Percentiles rank a stretch among this genome's conserved stretches.
Evolutionary conservation across 2,329 filamentous ascomycete species (phyloP).

Genomic region (Phaeosphaeria sp.): DNA sequence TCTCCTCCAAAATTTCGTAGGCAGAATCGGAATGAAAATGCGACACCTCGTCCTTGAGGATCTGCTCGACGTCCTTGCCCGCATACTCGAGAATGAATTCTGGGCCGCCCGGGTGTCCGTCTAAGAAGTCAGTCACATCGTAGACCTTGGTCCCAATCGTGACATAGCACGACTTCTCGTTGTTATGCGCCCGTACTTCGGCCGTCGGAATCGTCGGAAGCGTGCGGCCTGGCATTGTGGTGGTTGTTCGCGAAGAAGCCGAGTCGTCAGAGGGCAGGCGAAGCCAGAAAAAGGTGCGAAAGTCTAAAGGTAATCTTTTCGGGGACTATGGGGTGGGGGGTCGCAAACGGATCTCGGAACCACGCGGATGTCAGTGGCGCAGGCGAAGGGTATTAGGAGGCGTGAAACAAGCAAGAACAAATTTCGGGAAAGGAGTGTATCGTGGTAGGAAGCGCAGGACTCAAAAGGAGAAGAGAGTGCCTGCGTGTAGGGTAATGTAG

Average conservation of each 20-base stretch:
- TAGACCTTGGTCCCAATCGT: constrained; percentile 89
- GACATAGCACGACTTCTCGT: constrained; percentile 86
- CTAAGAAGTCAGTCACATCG: constrained; percentile 90
- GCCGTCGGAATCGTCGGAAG: constrained; percentile 82
- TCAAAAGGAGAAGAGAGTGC: constrained; percentile 3
- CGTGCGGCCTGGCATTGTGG: constrained; percentile 76
- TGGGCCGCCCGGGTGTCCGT: constrained; percentile 88
- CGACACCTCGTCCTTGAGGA: constrained; percentile 82
- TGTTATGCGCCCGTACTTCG: constrained; percentile 84
- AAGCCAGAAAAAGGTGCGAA: neutral
- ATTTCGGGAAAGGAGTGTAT: constrained; percentile 20
- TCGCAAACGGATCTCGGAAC: constrained; percentile 4
- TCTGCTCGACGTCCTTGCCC: constrained; percentile 82
- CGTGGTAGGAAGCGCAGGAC: constrained; percentile 10
- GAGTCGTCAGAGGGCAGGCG: neutral
- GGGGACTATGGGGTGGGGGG: neutral
- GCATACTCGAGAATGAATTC: constrained; percentile 89
- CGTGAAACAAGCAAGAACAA: neutral
- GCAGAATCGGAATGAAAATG: constrained; percentile 89
- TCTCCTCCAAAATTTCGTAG: constrained; percentile 94
- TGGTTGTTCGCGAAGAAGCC: constrained; percentile 14
- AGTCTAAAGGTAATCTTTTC: neutral
- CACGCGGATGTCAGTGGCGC: neutral
- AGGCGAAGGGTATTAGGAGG: neutral
- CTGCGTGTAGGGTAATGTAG: constrained; percentile 11